phyloP scores from a whole-genome alignment of 371 early-diverging fungal genomes.

The Nematocida major region DNA sequence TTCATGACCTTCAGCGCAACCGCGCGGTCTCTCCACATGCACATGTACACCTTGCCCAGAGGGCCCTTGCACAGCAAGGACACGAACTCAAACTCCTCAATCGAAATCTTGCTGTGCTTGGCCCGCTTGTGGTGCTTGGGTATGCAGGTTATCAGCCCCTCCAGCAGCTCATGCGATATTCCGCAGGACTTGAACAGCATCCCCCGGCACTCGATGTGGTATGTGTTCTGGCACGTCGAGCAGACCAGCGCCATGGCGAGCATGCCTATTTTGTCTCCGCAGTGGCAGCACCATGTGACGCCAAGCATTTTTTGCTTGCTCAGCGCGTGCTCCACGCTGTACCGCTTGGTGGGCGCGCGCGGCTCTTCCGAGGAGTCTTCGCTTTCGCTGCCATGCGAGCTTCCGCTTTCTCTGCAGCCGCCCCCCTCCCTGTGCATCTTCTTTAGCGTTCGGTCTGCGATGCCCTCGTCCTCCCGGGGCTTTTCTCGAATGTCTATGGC shows the following conservation, averaged over 20 bases:
- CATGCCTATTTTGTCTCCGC: constrained; percentile 80
- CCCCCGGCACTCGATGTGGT: constrained; percentile 74
- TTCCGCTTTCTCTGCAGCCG: neutral
- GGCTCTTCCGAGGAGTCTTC: neutral
- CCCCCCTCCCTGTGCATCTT: neutral
- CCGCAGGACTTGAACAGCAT: constrained; percentile 85
- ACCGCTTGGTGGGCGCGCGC: constrained; percentile 56
- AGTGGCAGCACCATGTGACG: constrained; percentile 87
- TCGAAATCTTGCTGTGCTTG: constrained; percentile 52
- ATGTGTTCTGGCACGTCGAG: constrained; percentile 69
- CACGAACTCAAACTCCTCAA: constrained; percentile 79
- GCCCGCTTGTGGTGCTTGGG: constrained; percentile 16
- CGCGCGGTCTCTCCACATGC: constrained; percentile 70
- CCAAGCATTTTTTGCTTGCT: constrained; percentile 70
- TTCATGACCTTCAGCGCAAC: constrained; percentile 92
- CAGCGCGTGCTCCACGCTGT: constrained; percentile 84
- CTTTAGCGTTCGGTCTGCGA: neutral
- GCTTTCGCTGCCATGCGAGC: neutral
- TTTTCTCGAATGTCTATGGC: constrained; percentile 47
- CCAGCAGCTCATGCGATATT: constrained; percentile 70
- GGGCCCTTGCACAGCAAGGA: constrained; percentile 87
- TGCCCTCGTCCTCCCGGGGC: neutral
- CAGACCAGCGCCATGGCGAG: constrained; percentile 67
- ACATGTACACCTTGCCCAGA: constrained; percentile 92
- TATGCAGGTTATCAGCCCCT: constrained; percentile 41